Evolutionary conservation across 768 basidiomycete species (phyloP), one percentile per base, ranked within the genome.

Genomic region (Tulasnella sp.): DNA sequence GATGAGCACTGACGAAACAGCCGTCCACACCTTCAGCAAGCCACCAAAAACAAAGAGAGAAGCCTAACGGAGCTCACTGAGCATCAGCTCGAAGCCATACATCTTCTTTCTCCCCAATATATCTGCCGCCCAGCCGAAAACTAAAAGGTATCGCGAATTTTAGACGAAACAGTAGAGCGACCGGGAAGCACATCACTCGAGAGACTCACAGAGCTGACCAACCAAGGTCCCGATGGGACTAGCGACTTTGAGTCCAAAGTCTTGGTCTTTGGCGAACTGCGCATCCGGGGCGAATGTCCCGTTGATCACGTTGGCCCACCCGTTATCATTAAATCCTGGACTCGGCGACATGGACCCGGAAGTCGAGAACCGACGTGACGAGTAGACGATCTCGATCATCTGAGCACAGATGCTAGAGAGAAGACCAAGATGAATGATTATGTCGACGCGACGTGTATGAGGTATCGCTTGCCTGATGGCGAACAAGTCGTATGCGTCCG

Each of bases 371-470:
- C n/a, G n/a, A n/a, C n/a, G n/a, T n/a, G n/a, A n/a, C n/a, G 65
- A 64, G 49, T 63, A 65, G 22, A 65, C 65, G 12, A 54, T 30
- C 17, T 61, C 65, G 15, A 65, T 45, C 65, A 65, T 64, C 3
- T 34, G 24, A 2, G 53, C 27, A 17, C 53, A 53, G n/a, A 56
- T 25, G 21, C 44, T 38, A 38, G 15, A 15, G 15, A 5, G 34
- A 38, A 38, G 44, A 4, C 4, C 50, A 45, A 25, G 22, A 42
- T 22, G 60, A 52, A 15, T 38, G 41, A 54, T n/a, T n/a, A n/a
- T n/a, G n/a, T n/a, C 24, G 84, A 87, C 60, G 93, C 72, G 87
- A 93, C 92, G 0, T 75, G 75, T 0, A 85, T 81, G 0, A 38
- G 15, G 34, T 15, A 38, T 80, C 89, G 46, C 15, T 38, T 38